Evolutionary conservation across 306 rosid species (phyloP).

Genomic region (Carpinus fangiana): DNA sequence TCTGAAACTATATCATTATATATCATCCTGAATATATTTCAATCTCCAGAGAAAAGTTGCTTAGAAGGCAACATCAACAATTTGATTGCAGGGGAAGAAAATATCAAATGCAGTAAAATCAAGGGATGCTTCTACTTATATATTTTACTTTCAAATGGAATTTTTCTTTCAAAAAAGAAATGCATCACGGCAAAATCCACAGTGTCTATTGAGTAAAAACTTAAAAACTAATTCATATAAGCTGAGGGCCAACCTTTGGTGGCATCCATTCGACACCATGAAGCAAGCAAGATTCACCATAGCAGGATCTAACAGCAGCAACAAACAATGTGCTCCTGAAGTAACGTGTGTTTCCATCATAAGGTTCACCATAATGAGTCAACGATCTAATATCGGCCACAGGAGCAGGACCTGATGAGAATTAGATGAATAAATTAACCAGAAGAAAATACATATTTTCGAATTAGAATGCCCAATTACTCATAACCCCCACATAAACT

Average conservation of each 20-base stretch:
- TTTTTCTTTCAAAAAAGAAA: constrained; percentile 4
- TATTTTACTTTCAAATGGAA: not conserved
- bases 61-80: constrained; percentile 2
- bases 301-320: constrained; percentile 90
- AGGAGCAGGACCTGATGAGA: constrained; percentile 71
- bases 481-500: constrained; percentile 15
- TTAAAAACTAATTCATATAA: not conserved
- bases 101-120: constrained; percentile 8
- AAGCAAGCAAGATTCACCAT: constrained; percentile 90
- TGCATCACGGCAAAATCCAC: constrained; percentile 1
- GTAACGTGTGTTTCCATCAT: constrained; percentile 94
- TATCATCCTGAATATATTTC: constrained; percentile 22
- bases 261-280: constrained; percentile 98
- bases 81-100: constrained; percentile 7
- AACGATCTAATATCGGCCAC: constrained; percentile 85
- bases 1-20: constrained; percentile 18
- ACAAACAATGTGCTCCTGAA: constrained; percentile 96
- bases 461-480: constrained; percentile 11
- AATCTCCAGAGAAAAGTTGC: constrained; percentile 22
- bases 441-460: not conserved
- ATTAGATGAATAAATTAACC: constrained; percentile 31
- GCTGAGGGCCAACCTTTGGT: constrained; percentile 65
- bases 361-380: constrained; percentile 96
- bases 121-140: constrained; percentile 9
- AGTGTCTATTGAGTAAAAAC: not conserved